phyloP scores from a whole-genome alignment of 768 basidiomycete species.

The Phylloporus sp. region DNA sequence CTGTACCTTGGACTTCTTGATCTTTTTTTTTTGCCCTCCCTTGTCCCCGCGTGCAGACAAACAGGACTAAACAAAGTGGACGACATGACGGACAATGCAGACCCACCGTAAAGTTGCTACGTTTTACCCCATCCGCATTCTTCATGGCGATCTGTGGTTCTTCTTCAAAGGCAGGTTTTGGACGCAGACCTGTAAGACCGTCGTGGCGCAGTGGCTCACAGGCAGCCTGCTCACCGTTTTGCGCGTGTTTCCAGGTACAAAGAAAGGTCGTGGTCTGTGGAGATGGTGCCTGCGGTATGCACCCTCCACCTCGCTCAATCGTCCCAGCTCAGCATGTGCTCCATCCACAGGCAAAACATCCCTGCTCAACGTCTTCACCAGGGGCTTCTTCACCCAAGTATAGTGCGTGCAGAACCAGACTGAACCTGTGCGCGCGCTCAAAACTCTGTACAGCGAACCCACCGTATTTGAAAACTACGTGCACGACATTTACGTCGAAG shows the following conservation, averaged over 20 bases:
- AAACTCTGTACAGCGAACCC: slow-evolving; percentile 56
- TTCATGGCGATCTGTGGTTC: slow-evolving; percentile 58
- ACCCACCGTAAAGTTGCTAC: background rate
- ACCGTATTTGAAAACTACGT: slow-evolving; percentile 99
- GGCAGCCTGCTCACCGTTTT: slow-evolving; percentile 11
- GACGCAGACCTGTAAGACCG: slow-evolving; percentile 34
- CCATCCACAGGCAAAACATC: slow-evolving; percentile 67
- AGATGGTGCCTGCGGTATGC: slow-evolving; percentile 86
- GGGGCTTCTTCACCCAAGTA: slow-evolving; percentile 92
- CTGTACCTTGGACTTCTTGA: slow-evolving; percentile 23
- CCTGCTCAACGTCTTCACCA: slow-evolving; percentile 81
- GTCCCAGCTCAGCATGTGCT: slow-evolving; percentile 10
- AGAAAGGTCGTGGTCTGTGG: slow-evolving; percentile 87
- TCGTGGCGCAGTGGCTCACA: slow-evolving; percentile 5
- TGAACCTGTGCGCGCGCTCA: background rate
- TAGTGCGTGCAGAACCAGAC: slow-evolving; percentile 58
- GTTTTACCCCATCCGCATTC: slow-evolving; percentile 4
- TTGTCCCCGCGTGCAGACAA: slow-evolving; percentile 7
- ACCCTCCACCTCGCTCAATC: background rate
- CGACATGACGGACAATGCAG: slow-evolving; percentile 4
- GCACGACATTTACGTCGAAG: slow-evolving; percentile 83
- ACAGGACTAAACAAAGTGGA: slow-evolving; percentile 21
- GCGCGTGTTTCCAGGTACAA: slow-evolving; percentile 37
- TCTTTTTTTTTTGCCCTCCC: background rate
- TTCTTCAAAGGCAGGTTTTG: slow-evolving; percentile 52